phyloP scores from a whole-genome alignment of 1,284 basidiomycete species.

The Boletus hoseneyae region DNA sequence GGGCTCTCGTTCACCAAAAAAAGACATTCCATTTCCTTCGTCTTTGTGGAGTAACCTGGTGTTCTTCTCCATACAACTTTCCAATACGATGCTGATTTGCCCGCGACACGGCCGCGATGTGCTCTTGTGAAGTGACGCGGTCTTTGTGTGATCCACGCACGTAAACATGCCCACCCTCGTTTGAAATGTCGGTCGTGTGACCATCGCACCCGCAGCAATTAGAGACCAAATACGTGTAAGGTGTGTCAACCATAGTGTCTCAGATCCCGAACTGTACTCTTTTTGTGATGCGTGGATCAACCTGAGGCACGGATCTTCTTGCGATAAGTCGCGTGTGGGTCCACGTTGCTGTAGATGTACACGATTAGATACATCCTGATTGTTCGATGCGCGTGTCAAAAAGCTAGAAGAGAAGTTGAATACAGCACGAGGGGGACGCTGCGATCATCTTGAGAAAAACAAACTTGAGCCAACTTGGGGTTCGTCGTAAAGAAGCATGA shows the following conservation, averaged over 20 bases:
- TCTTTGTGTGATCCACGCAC: constrained; percentile 12
- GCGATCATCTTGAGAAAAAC: constrained; percentile 16
- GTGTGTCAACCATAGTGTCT: neutral
- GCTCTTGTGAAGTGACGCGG: neutral
- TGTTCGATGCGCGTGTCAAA: neutral
- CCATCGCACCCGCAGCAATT: neutral
- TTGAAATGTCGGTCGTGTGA: neutral
- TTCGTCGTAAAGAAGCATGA: constrained; percentile 8
- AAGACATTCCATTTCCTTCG: neutral
- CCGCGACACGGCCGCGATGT: constrained; percentile 13
- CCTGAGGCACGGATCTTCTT: constrained; percentile 7
- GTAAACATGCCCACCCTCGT: neutral
- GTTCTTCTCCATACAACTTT: constrained; percentile 14
- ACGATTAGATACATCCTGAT: neutral
- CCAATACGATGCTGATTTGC: constrained; percentile 12
- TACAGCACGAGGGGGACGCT: constrained; percentile 8
- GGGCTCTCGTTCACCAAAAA: neutral
- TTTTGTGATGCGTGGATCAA: neutral
- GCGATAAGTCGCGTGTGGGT: constrained; percentile 23
- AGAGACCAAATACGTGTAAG: neutral
- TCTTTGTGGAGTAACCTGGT: constrained; percentile 20
- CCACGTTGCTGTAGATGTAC: constrained; percentile 25
- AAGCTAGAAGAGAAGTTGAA: constrained; percentile 6
- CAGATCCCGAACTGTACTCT: neutral
- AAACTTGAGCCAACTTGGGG: neutral